These are phyloP conservation scores for Ascochyta viciae-villosae DNA, from an alignment of 2,329 filamentous ascomycete species.

Conservation along the genomic window DNA sequence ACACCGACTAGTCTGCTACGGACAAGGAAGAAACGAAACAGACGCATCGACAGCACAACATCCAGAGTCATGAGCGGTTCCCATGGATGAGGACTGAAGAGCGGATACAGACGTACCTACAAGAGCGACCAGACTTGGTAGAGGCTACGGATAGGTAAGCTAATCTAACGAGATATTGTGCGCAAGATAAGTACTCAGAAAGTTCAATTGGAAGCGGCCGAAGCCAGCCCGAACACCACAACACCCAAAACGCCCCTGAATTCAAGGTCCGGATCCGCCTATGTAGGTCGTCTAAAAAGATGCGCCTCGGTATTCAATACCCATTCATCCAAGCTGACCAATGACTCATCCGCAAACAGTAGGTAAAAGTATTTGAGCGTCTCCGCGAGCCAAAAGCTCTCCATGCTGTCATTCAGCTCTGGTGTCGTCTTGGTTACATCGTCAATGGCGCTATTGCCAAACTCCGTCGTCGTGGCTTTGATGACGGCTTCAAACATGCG, in stretches of 20 bases:
- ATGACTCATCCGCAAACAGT: conserved; percentile 65
- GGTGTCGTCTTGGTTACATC: conserved; percentile 66
- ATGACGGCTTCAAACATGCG: conserved; percentile 73
- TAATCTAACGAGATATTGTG: neutral
- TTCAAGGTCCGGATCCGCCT: neutral
- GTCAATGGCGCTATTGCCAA: conserved; percentile 70
- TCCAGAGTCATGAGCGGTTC: no score
- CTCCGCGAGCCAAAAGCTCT: conserved; percentile 77
- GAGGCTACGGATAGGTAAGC: neutral
- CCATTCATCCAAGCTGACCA: conserved; percentile 70
- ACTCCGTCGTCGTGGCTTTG: conserved; percentile 65
- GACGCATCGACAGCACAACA: no score
- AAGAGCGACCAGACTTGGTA: neutral
- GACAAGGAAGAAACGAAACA: no score
- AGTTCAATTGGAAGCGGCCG: neutral
- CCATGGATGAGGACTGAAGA: no score
- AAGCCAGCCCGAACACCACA: neutral
- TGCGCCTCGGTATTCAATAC: conserved; percentile 62
- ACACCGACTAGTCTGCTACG: no score
- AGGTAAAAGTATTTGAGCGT: conserved; percentile 73
- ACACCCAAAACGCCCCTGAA: neutral
- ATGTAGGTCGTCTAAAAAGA: conserved; percentile 46
- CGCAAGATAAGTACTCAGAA: neutral
- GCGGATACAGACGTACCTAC: no score
- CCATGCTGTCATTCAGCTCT: conserved; percentile 67